Evolutionary conservation across 495 filamentous ascomycete genomes (phyloP).

Genomic region (Usnea hakonensis): DNA sequence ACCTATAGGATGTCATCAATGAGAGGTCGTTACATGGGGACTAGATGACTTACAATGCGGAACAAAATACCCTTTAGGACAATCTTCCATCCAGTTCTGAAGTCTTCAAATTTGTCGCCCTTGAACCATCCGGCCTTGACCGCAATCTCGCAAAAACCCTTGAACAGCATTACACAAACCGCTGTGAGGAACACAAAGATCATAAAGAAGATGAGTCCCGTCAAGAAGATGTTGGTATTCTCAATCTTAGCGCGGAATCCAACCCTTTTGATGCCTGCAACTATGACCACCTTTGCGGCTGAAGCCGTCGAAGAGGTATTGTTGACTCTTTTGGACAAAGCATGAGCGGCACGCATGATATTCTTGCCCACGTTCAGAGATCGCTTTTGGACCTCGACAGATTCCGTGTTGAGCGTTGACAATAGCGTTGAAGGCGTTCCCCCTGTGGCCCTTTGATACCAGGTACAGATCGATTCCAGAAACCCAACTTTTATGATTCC

Average conservation of each 20-base stretch:
- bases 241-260: constrained; percentile 82
- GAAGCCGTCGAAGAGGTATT: constrained; percentile 36
- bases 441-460: constrained; percentile 94
- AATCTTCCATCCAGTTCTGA: constrained; percentile 83
- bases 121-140: constrained; percentile 72
- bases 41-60: constrained; percentile 49
- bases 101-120: constrained; percentile 83
- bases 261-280: constrained; percentile 83
- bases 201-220: constrained; percentile 82
- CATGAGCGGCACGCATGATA: constrained; percentile 38
- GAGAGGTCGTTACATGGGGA: constrained; percentile 1
- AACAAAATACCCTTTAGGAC: constrained; percentile 89
- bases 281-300: constrained; percentile 52
- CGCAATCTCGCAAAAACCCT: constrained; percentile 65
- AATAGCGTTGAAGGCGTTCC: constrained; percentile 78
- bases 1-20: constrained; percentile 33
- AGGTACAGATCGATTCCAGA: constrained; percentile 80
- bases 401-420: constrained; percentile 62
- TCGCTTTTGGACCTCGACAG: constrained; percentile 79
- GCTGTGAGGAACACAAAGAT: constrained; percentile 69
- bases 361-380: constrained; percentile 33
- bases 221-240: constrained; percentile 88
- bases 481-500: constrained; percentile 87
- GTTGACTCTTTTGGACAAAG: constrained; percentile 45
- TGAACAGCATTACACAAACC: constrained; percentile 69